Conservation (phyloP, 2,329 filamentous ascomycete species). For the Trichoderma lentiforme region DNA sequence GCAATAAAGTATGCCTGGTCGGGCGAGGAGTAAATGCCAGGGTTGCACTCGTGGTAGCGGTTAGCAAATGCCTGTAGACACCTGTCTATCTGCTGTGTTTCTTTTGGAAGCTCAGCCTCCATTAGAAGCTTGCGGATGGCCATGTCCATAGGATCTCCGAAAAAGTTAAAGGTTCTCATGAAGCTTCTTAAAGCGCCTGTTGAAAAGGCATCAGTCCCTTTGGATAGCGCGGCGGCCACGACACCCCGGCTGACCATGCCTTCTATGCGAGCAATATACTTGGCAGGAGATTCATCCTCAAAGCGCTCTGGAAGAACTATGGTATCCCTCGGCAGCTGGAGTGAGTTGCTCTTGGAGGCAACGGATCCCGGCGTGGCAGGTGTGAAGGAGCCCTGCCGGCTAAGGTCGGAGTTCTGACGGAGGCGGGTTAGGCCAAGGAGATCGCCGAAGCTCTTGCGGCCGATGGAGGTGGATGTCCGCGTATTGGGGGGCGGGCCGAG, state of each 20-base stretch:
- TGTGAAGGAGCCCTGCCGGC: slow-evolving; percentile 65
- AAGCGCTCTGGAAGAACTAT: slow-evolving; percentile 71
- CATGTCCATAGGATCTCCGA: slow-evolving; percentile 97
- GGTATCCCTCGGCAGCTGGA: slow-evolving; percentile 69
- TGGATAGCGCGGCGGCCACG: slow-evolving; percentile 82
- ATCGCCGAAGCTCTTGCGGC: slow-evolving; percentile 89
- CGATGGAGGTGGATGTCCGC: slow-evolving; percentile 84
- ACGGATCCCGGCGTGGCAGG: slow-evolving; percentile 66
- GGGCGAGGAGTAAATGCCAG: slow-evolving; percentile 83
- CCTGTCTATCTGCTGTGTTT: slow-evolving; percentile 96
- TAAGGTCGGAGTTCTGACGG: slow-evolving; percentile 75
- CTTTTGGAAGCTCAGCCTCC: slow-evolving; percentile 93
- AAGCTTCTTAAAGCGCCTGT: slow-evolving; percentile 84
- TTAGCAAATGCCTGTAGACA: slow-evolving; percentile 93
- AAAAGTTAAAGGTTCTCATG: slow-evolving; percentile 92
- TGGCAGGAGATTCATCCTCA: slow-evolving; percentile 85
- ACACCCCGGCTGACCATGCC: slow-evolving; percentile 74
- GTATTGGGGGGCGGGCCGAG: slow-evolving; percentile 59
- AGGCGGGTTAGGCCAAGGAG: slow-evolving; percentile 75
- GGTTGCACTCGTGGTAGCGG: slow-evolving; percentile 96
- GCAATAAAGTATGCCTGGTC: slow-evolving; percentile 98
- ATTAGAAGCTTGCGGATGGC: slow-evolving; percentile 91
- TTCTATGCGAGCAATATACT: slow-evolving; percentile 81
- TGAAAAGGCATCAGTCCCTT: slow-evolving; percentile 80
- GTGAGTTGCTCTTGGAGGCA: slow-evolving; percentile 76